Base-by-base conservation (phyloP, 2,329 filamentous ascomycete species). In the Microdochium bolleyi region DNA sequence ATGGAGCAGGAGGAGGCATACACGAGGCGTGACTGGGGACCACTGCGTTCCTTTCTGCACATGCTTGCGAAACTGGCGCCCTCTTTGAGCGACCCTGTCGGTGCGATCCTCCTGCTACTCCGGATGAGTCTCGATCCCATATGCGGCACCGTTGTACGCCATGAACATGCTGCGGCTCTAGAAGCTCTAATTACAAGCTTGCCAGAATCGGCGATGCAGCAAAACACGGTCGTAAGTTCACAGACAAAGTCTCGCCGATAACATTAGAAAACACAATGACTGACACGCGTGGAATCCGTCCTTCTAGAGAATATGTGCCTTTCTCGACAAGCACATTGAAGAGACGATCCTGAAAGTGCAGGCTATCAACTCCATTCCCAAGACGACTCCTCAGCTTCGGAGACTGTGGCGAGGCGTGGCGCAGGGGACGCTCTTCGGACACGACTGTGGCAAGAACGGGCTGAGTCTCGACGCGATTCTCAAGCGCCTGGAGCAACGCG, bases 361-460 rank as follows among this genome's bases (percentile, higher is more conserved):
- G 48, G 71, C 84, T 3, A 70, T 90, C 11, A 68, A 75, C 19
- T 74, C 77, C 46, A 74, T 92, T 16, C 82, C 87, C 0, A 70
- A 78, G 10, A 73, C 70, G 5, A 75, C 71, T 3, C 60, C 71
- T 0, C 67, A 67, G 16, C 67, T 79, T 1, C 78, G 85, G 55
- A 78, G 85, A 34, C 71, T 92, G 25, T 79, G 85, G 30, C 77
- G 85, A 11, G 74, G 84, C 32, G 73, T 94, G 8, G 86, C 88
- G 2, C 70, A 85, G 4, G 76, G 79, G 1, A 84, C 82, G 57
- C 73, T 89, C 56, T 79, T 88, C 55, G 64, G 74, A 27, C 73
- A 83, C 56, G 60, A 71, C 1, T 56, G 72, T 24, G 68, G 76
- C 0, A 69, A 78, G 52, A 61, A 67, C 22, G 61, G 62, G 5